Percentiles rank a stretch among this genome's conserved stretches.
These are phyloP conservation scores for Phytophthora boehmeriae DNA, from an alignment of 352 stramenopile species.

Conservation along the genomic window DNA sequence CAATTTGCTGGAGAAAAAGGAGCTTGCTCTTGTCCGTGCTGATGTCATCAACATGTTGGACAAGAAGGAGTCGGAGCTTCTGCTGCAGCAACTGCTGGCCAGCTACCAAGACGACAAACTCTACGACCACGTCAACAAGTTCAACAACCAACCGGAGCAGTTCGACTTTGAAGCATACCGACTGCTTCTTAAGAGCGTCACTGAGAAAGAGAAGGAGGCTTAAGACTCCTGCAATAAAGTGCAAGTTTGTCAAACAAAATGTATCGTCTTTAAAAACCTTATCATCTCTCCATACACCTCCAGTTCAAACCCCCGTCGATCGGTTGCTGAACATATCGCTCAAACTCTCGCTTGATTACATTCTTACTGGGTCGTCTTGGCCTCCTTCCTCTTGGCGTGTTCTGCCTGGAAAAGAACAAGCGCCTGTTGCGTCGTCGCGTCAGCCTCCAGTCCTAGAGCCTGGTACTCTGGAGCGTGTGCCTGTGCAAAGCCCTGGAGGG, in stretches of 20 bases:
- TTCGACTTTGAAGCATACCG: constrained; percentile 89
- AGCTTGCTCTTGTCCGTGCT: constrained; percentile 72
- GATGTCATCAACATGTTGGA: constrained; percentile 90
- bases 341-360: constrained; percentile 18
- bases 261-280: constrained; percentile 35
- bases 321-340: too few relatives aligned
- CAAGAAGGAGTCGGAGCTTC: constrained; percentile 75
- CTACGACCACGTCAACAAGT: constrained; percentile 78
- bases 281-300: constrained; percentile 19
- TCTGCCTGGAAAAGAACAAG: constrained; percentile 64
- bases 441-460: constrained; percentile 62
- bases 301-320: neutral
- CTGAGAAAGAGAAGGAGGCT: neutral
- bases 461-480: constrained; percentile 60
- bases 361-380: constrained; percentile 26
- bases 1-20: constrained; percentile 73
- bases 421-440: constrained; percentile 60
- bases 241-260: constrained; percentile 26
- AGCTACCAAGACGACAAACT: constrained; percentile 78
- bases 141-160: constrained; percentile 84
- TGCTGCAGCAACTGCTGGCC: constrained; percentile 65
- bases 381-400: constrained; percentile 56
- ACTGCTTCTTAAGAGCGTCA: constrained; percentile 39
- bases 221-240: neutral
- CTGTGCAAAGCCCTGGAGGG: constrained; percentile 81